These are phyloP conservation scores for Picea sitchensis DNA, from an alignment of 75 land plant species.

Conservation along the genomic window DNA sequence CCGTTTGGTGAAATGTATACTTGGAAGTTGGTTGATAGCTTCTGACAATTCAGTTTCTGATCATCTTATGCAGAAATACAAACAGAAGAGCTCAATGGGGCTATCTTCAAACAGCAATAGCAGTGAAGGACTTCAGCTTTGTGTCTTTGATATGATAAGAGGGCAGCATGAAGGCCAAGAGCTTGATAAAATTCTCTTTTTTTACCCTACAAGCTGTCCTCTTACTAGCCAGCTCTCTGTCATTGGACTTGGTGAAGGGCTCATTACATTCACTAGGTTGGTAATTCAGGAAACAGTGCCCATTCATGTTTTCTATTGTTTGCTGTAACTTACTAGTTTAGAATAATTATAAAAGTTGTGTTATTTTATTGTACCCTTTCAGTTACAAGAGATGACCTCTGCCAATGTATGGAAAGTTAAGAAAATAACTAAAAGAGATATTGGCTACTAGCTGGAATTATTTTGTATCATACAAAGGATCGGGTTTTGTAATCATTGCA, in stretches of 20 bases:
- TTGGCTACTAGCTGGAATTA: not conserved
- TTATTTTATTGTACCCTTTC: not conserved
- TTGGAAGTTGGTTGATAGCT: no score
- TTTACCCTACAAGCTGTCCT: slow-evolving; percentile 78
- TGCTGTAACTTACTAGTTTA: not conserved
- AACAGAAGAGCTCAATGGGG: slow-evolving; percentile 29
- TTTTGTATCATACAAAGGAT: not conserved
- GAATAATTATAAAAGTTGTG: not conserved
- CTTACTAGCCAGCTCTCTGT: slow-evolving; percentile 82
- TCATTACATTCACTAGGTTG: slow-evolving; percentile 95
- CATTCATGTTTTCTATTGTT: not conserved
- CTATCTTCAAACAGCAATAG: slow-evolving; percentile 23
- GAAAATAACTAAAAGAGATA: not conserved
- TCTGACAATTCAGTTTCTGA: no score
- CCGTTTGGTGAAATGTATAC: no score
- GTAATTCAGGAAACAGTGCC: not conserved
- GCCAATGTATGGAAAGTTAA: not conserved
- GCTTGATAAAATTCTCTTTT: slow-evolving; percentile 92
- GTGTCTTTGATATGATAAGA: slow-evolving; percentile 86
- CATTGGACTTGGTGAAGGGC: slow-evolving; percentile 94
- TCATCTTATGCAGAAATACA: no score
- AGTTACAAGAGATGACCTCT: not conserved
- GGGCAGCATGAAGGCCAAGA: slow-evolving; percentile 98
- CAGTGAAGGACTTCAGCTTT: slow-evolving; percentile 57
- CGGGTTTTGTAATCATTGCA: not conserved